Conservation (phyloP, 2,329 filamentous ascomycete genomes). For the Peltaster fructicola region DNA sequence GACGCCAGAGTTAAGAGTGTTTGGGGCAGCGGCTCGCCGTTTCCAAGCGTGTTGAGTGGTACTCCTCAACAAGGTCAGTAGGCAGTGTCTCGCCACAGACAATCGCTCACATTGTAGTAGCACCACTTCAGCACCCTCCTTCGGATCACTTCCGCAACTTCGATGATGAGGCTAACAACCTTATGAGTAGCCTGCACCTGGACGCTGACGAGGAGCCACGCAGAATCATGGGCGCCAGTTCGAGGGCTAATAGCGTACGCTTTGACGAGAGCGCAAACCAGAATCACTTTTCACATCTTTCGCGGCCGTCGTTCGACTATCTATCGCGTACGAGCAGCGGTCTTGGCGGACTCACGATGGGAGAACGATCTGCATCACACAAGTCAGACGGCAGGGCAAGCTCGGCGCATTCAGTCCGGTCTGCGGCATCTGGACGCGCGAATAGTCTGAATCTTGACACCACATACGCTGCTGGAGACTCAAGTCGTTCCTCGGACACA, state of each 20-base stretch:
- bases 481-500: conserved; percentile 53
- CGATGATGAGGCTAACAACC: conserved; percentile 66
- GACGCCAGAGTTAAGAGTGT: conserved; percentile 59
- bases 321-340: conserved; percentile 52
- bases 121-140: conserved; percentile 61
- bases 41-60: conserved; percentile 66
- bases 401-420: conserved; percentile 65
- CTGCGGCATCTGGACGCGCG: conserved; percentile 58
- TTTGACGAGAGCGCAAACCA: conserved; percentile 94
- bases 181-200: conserved; percentile 65
- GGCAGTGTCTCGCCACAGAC: not conserved
- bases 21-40: conserved; percentile 72
- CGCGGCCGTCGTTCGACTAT: conserved; percentile 69
- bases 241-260: conserved; percentile 87
- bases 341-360: conserved; percentile 61
- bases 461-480: conserved; percentile 45
- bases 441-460: conserved; percentile 79
- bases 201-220: conserved; percentile 77
- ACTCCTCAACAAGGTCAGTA: conserved; percentile 70
- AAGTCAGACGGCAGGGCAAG: conserved; percentile 92
- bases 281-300: conserved; percentile 70
- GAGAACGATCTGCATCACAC: conserved; percentile 80
- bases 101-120: conserved; percentile 26
- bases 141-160: conserved; percentile 78
- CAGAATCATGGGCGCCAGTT: conserved; percentile 54